Base-by-base conservation (phyloP, 2,329 filamentous ascomycete species). In the Fusarium buxicola region DNA sequence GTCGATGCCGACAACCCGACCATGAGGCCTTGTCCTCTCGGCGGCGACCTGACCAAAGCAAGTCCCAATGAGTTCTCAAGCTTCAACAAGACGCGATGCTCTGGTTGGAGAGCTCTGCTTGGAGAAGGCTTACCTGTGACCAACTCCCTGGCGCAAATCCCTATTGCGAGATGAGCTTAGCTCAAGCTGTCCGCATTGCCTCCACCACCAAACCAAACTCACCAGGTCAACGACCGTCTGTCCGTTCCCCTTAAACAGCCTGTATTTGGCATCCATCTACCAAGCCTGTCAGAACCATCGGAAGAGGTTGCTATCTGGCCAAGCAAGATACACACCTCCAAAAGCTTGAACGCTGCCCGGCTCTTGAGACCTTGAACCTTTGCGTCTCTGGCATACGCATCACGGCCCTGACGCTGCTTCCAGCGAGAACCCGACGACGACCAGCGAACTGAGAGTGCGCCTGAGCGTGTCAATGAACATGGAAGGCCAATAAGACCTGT, bases 191-290 rank as follows among this genome's bases (percentile, higher is more conserved):
- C 38, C 35, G 11, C 12, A 32, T 31, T 12, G n/a, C 35, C 36
- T n/a, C 5, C 34, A 24, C 13, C 10, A 21, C 28, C 28, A 8
- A 30, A 21, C 28, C 28, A 8, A 39, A 74, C 83, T 68, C 82
- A 92, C 92, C 66, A 99, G 81, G 78, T 99, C 95, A 47, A 99
- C 88, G 2, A 99, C 90, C 0, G 92, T 96, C 76, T 96, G 90
- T 1, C 92, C 91, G 15, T 40, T 67, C 7, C 80, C 83, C 60
- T 83, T 87, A 77, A 99, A 97, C 16, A 99, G 77, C 46, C 81
- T 86, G 76, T 96, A 90, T 70, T 91, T 92, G 15, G 88, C 80
- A 78, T 98, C 90, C 77, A 99, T 91, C 90, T 94, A 62, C 6
- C 11, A 13, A 10, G 4, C 2, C 12, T 5, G 10, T 69, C 32